Conservation (phyloP, 2,329 filamentous ascomycete species). For the Cladophialophora bantiana region DNA sequence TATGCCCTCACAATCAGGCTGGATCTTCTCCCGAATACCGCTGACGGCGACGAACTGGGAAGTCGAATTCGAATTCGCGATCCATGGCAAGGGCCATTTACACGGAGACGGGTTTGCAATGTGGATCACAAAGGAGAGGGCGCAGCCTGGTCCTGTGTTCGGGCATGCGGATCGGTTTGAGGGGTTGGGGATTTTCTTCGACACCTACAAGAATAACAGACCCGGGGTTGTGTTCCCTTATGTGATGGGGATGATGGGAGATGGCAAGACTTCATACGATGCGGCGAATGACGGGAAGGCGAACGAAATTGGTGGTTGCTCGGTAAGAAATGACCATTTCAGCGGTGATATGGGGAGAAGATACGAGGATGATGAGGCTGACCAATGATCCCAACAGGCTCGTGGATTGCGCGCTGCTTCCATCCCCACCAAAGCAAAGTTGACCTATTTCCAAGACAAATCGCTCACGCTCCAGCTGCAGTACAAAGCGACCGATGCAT, state of each 20-base stretch:
- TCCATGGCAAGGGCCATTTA: conserved; percentile 85
- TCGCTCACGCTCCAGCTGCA: conserved; percentile 87
- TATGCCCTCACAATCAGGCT: conserved; percentile 87
- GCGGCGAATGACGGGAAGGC: conserved; percentile 93
- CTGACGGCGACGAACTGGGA: conserved; percentile 99
- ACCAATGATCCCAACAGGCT: conserved; percentile 58
- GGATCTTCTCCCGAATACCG: conserved; percentile 92
- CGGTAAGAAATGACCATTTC: conserved; percentile 56
- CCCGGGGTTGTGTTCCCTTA: conserved; percentile 96
- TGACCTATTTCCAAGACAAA: conserved; percentile 98
- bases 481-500: conserved; percentile 89
- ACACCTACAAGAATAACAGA: conserved; percentile 99
- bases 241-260: conserved; percentile 97
- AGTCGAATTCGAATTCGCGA: conserved; percentile 94
- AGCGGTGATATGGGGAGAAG: not conserved
- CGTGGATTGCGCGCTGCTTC: conserved; percentile 83
- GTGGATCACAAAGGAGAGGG: conserved; percentile 96
- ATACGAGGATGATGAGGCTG: conserved; percentile 5
- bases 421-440: conserved; percentile 80
- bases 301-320: conserved; percentile 92
- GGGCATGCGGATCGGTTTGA: conserved; percentile 88
- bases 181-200: conserved; percentile 92
- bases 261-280: conserved; percentile 88
- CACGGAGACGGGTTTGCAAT: conserved; percentile 97
- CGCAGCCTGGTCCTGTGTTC: conserved; percentile 80